These are phyloP conservation scores for Fusarium camptoceras DNA, from an alignment of 2,329 filamentous ascomycete species.

Conservation along the genomic window DNA sequence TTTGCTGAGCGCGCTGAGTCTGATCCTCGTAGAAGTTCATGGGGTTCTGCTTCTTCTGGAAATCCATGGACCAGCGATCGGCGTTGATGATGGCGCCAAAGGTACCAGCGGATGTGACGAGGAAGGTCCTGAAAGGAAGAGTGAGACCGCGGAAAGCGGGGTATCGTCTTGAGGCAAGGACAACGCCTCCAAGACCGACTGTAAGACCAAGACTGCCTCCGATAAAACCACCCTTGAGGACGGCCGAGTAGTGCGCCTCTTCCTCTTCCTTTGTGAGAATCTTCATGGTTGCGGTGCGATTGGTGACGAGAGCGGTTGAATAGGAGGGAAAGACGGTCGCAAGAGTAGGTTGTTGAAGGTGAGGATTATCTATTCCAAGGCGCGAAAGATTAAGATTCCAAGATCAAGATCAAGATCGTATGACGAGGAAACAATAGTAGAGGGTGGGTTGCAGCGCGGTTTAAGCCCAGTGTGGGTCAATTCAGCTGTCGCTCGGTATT, in stretches of 20 bases:
- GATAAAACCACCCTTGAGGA: slow-evolving; percentile 81
- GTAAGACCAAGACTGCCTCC: slow-evolving; percentile 78
- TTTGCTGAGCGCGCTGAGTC: slow-evolving; percentile 66
- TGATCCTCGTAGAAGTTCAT: slow-evolving; percentile 74
- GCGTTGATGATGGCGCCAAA: slow-evolving; percentile 90
- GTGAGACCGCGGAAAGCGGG: slow-evolving; percentile 84
- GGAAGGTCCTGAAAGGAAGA: slow-evolving; percentile 89
- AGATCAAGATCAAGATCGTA: slow-evolving; percentile 34
- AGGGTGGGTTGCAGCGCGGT: slow-evolving; percentile 37
- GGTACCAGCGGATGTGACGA: slow-evolving; percentile 83
- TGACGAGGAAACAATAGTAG: slow-evolving; percentile 27
- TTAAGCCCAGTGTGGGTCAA: slow-evolving; percentile 40
- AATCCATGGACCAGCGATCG: slow-evolving; percentile 74
- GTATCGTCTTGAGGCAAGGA: slow-evolving; percentile 77
- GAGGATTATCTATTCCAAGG: slow-evolving; percentile 11
- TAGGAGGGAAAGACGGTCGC: not conserved
- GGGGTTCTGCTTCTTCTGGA: slow-evolving; percentile 77
- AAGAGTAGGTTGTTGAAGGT: slow-evolving; percentile 7
- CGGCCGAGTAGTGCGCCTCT: slow-evolving; percentile 81
- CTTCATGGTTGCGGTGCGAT: slow-evolving; percentile 76
- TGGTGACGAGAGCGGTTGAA: slow-evolving; percentile 10
- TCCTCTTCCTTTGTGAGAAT: slow-evolving; percentile 95
- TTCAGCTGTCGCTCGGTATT: not conserved
- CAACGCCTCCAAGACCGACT: slow-evolving; percentile 74
- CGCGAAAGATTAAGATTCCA: slow-evolving; percentile 13